Evolutionary conservation across 1,139 yeast species (phyloP).

Genomic region (Eremothecium cymbalariae): DNA sequence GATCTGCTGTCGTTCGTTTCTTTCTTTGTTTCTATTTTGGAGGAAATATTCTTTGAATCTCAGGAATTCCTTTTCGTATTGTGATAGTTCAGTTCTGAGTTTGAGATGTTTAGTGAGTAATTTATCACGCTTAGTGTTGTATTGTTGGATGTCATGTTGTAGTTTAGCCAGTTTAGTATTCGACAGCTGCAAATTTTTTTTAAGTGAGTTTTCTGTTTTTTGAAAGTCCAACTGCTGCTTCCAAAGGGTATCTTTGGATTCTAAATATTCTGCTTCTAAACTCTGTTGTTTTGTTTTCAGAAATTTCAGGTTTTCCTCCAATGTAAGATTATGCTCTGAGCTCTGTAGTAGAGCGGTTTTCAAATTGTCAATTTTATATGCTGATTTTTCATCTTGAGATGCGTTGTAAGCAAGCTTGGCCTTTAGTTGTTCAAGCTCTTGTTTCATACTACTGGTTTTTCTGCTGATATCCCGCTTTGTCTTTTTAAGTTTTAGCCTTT

Average conservation of each 20-base stretch:
- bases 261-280: slow-evolving; percentile 35
- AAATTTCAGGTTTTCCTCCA: slow-evolving; percentile 34
- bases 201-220: slow-evolving; percentile 31
- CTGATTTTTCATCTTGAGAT: slow-evolving; percentile 40
- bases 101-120: slow-evolving; percentile 30
- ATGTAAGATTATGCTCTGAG: slow-evolving; percentile 34
- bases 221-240: slow-evolving; percentile 33
- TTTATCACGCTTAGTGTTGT: slow-evolving; percentile 34
- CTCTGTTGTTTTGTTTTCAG: slow-evolving; percentile 33
- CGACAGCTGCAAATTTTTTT: slow-evolving; percentile 21
- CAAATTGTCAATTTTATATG: slow-evolving; percentile 38
- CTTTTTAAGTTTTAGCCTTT: slow-evolving; percentile 47
- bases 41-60: slow-evolving; percentile 23
- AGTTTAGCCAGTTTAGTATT: slow-evolving; percentile 18
- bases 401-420: slow-evolving; percentile 41
- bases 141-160: slow-evolving; percentile 32
- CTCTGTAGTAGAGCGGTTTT: slow-evolving; percentile 37
- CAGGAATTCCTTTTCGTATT: slow-evolving; percentile 28
- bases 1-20: slow-evolving; percentile 26
- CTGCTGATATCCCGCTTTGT: slow-evolving; percentile 56
- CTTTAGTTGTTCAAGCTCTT: slow-evolving; percentile 51
- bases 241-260: slow-evolving; percentile 34
- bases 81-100: slow-evolving; percentile 31
- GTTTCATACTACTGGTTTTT: slow-evolving; percentile 43
- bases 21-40: slow-evolving; percentile 26